A percentile compares a stretch with the other conserved stretches of the same genome.
Evolutionary conservation across 2,329 filamentous ascomycete genomes (phyloP).

Genomic region (Kalmusia sp.): DNA sequence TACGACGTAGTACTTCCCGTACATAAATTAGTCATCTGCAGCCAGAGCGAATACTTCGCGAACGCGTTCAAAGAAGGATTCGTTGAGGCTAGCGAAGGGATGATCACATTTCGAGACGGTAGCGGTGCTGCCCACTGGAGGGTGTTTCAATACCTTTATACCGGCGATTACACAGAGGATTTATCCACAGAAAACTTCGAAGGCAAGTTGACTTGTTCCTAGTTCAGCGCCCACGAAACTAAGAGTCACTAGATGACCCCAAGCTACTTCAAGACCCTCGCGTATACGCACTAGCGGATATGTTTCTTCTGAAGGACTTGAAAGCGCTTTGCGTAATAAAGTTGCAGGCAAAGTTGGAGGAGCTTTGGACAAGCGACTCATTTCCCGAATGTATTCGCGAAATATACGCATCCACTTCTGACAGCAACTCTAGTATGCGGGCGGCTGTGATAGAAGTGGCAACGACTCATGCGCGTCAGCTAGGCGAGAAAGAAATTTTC

Average conservation of each 20-base stretch:
- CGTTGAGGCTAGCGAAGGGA: slow-evolving; percentile 14
- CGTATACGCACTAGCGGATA: slow-evolving; percentile 18
- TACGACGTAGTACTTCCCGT: slow-evolving; percentile 11
- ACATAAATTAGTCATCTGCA: slow-evolving; percentile 18
- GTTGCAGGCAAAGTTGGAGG: slow-evolving; percentile 12
- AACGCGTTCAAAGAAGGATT: slow-evolving; percentile 18
- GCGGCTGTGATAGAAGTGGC: slow-evolving; percentile 9
- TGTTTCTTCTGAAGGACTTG: slow-evolving; percentile 18
- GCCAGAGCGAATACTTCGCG: slow-evolving; percentile 20
- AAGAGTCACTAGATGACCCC: slow-evolving; percentile 12
- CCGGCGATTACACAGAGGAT: slow-evolving; percentile 16
- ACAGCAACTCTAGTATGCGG: slow-evolving; percentile 4
- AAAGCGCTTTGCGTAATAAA: slow-evolving; percentile 12
- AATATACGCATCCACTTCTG: slow-evolving; percentile 17
- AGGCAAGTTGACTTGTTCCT: slow-evolving; percentile 4
- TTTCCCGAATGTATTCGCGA: slow-evolving; percentile 18
- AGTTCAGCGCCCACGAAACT: not conserved
- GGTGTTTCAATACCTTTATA: slow-evolving; percentile 23
- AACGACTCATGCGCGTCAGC: not conserved
- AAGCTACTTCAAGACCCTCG: slow-evolving; percentile 13
- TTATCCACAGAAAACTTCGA: slow-evolving; percentile 11
- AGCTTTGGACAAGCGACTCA: slow-evolving; percentile 8
- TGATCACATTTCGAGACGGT: slow-evolving; percentile 12
- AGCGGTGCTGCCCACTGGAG: slow-evolving; percentile 18
- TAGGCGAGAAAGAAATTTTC: slow-evolving; percentile 4